Evolutionary conservation across 2,329 filamentous ascomycete genomes (phyloP), one percentile per base, ranked within the genome.

Genomic region (Aspergillus fumigatus): DNA sequence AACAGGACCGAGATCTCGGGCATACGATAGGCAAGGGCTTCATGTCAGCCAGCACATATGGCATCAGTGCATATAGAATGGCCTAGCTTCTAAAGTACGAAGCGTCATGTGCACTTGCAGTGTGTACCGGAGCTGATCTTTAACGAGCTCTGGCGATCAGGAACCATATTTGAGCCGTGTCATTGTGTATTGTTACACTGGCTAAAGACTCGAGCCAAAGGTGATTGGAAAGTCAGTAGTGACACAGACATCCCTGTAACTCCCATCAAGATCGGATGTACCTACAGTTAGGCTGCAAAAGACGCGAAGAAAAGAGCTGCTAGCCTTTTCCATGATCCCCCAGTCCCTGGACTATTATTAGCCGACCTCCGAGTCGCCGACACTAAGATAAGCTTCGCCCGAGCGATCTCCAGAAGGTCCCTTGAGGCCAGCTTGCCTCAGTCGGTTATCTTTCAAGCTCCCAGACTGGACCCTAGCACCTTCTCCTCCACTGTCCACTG

Each of bases 371-470:
- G 25, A 26, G 25, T 26, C 25, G 25, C 25, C 25, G 40, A 43
- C 19, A 23, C 21, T 47, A 47, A 47, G 43, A 47, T 47, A 47
- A 47, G 43, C 43, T 47, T 47, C 43, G 21, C 43, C 43, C 43
- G 14, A 47, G 25, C 43, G 8, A 23, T 47, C 23, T 47, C 43
- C 43, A 47, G 41, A 21, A 10, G 9, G 10, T 55, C 23, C 21
- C 49, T 57, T 59, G 56, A 69, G 67, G 67, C 65, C 67, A 69
- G 65, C 62, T 69, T 65, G 64, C 61, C 59, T 61, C 54, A 62
- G 56, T 35, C 32, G 38, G 26, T 40, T 49, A 23, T 27, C 25
- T 52, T 52, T 57, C 55, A 45, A 50, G 55, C 47, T 53, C 50
- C 47, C 45, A 47, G 41, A 45, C 35, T 51, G 35, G 23, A 52